A percentile compares a stretch with the other conserved stretches of the same genome.
Evolutionary conservation across 768 basidiomycete genomes (phyloP).

Genomic region (Termitomyces sp.): DNA sequence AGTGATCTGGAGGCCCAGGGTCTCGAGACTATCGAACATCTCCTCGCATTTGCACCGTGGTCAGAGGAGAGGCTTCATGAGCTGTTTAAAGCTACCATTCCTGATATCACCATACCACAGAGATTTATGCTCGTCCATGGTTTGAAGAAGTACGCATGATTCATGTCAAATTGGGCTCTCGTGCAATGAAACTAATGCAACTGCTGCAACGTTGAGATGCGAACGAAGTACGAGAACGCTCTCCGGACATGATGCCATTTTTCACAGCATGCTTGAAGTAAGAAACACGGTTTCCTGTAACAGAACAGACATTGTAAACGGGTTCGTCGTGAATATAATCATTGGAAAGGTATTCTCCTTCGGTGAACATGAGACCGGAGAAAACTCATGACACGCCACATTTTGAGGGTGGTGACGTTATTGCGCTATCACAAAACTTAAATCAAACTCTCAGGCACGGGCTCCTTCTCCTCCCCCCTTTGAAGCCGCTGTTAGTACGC

Average conservation of each 20-base stretch:
- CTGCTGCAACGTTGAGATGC: background rate
- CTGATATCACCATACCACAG: constrained; percentile 3
- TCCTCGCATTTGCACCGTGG: constrained; percentile 8
- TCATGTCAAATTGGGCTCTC: background rate
- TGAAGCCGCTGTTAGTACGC: background rate
- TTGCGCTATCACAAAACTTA: background rate
- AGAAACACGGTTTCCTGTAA: background rate
- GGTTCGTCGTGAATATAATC: no score
- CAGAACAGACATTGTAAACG: background rate
- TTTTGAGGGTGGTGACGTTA: background rate
- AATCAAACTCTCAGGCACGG: background rate
- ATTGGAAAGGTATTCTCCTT: no score
- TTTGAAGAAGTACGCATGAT: background rate
- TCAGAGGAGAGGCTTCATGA: constrained; percentile 4
- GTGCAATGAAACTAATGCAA: background rate
- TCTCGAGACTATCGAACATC: constrained; percentile 1
- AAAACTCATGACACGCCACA: background rate
- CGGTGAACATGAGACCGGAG: no score
- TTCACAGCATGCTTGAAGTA: background rate
- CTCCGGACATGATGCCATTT: background rate
- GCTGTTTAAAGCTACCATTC: constrained; percentile 7
- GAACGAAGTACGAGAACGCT: background rate
- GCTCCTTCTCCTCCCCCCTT: background rate
- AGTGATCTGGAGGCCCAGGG: background rate
- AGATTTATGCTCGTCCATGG: constrained; percentile 11